Percentiles rank a stretch among this genome's conserved stretches.
Evolutionary conservation across 768 basidiomycete genomes (phyloP).

Genomic region (Hericium rajendrae): DNA sequence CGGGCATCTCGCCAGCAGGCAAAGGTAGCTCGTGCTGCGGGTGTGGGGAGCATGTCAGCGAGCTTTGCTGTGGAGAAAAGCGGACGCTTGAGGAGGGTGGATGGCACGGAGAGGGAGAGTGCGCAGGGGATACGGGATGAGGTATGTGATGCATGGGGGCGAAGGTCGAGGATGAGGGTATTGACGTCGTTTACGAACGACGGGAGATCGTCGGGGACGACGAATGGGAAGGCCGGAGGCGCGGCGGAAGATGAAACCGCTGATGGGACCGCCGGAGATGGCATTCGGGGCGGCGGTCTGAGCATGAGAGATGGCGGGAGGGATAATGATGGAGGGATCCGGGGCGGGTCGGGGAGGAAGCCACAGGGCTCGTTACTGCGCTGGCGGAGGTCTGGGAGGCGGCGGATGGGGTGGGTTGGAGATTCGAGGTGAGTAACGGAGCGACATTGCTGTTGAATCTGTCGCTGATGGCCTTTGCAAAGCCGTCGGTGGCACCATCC

Average conservation of each 20-base stretch:
- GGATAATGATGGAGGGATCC: not conserved
- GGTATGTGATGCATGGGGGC: constrained; percentile 68
- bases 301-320: constrained; percentile 9
- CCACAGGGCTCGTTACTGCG: constrained; percentile 20
- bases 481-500: constrained; percentile 28
- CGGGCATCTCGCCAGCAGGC: constrained; percentile 44
- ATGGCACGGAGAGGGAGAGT: constrained; percentile 84
- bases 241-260: constrained; percentile 5
- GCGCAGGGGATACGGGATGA: constrained; percentile 57
- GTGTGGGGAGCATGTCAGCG: constrained; percentile 67
- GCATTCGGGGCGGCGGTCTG: not conserved
- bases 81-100: constrained; percentile 88
- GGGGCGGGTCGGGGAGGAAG: constrained; percentile 13
- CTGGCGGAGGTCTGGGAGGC: constrained; percentile 20
- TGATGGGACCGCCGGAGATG: constrained; percentile 3
- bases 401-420: constrained; percentile 15
- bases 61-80: constrained; percentile 74
- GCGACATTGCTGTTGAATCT: constrained; percentile 27
- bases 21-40: constrained; percentile 48
- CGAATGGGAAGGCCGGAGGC: constrained; percentile 13
- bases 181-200: constrained; percentile 25
- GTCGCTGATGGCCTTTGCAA: constrained; percentile 45
- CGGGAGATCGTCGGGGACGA: constrained; percentile 22
- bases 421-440: not conserved
- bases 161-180: constrained; percentile 76